Evolutionary conservation across 208 protist genomes (phyloP), one percentile per base, ranked within the genome.

Genomic region (Herpetomonas samuelpessoai): DNA sequence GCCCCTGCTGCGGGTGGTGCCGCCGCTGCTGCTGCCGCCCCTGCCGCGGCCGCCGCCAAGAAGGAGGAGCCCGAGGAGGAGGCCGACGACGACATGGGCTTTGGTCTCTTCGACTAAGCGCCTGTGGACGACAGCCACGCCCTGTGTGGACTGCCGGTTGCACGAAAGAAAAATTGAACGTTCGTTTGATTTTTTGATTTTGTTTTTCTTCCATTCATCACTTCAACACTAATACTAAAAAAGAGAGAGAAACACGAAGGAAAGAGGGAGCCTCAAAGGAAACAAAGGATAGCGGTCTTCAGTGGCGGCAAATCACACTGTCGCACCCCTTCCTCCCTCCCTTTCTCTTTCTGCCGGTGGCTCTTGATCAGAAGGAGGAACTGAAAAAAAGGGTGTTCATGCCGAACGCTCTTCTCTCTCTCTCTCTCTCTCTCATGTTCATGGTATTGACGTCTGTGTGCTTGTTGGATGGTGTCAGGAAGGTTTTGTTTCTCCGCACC

Each of bases 81-180:
- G 69, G 90, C 71, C 21, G 87, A 93, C 53, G 87, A 92, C 67
- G 85, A 91, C 46, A 92, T 91, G 79, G 85, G 85, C 70, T 89
- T 96, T 57, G 87, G 85, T 76, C 80, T 92, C 50, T 92, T 94
- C 65, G 86, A 94, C 88, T 95, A 93, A 88, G 29, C 22, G 9
- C 35, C 14, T 41, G 9, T 41, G 9, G 9, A 14, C 35, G 35
- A 18, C 35, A 41, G 9, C 14, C 35, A n/a, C n/a, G n/a, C 35
- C 35, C 35, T 41, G 9, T 6, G 14, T 6, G 35, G 35, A 41
- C 6, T 41, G 35, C 35, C 9, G 35, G 14, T 6, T 18, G 35
- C 9, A 14, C 35, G 6, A 18, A 41, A n/a, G n/a, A n/a, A n/a
- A n/a, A n/a, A n/a, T n/a, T n/a, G n/a, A n/a, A n/a, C n/a, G n/a